A percentile compares a stretch with the other conserved stretches of the same genome.
These are phyloP conservation scores for Paramecium bursaria DNA, from an alignment of 73 alveolate genomes.

Conservation along the genomic window DNA sequence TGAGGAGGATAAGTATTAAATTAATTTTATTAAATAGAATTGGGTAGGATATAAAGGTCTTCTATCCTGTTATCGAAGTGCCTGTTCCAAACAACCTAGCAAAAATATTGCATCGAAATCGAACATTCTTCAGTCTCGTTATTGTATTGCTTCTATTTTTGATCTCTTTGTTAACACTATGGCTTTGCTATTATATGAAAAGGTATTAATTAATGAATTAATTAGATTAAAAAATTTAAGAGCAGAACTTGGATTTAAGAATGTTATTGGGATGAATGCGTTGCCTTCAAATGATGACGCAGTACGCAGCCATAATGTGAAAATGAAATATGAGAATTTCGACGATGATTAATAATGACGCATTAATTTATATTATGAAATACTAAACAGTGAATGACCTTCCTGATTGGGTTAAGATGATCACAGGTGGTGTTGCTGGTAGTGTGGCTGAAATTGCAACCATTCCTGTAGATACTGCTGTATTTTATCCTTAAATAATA, in stretches of 20 bases:
- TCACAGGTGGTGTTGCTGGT: constrained; percentile 72
- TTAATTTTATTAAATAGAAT: neutral
- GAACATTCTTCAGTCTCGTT: constrained; percentile 25
- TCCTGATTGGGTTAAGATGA: constrained; percentile 67
- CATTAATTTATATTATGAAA: neutral
- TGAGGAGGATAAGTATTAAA: constrained; percentile 9
- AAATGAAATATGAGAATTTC: constrained; percentile 38
- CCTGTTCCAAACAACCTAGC: constrained; percentile 56
- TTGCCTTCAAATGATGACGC: constrained; percentile 53
- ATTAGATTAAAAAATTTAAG: constrained; percentile 16
- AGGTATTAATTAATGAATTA: constrained; percentile 1
- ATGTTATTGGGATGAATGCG: neutral
- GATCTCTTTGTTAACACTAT: constrained; percentile 3
- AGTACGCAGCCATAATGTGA: neutral
- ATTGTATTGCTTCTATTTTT: constrained; percentile 4
- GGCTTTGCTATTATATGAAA: constrained; percentile 49
- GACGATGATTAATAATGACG: constrained; percentile 41
- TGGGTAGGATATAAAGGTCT: neutral
- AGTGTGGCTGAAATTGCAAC: constrained; percentile 64
- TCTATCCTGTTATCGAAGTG: constrained; percentile 5
- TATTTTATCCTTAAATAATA: neutral
- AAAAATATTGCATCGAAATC: constrained; percentile 5
- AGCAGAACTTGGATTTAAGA: neutral
- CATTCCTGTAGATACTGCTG: constrained; percentile 83
- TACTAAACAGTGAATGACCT: constrained; percentile 45